Evolutionary conservation across 2,329 filamentous ascomycete genomes (phyloP), one percentile per base, ranked within the genome.

Genomic region (Didymellaceae sp.): DNA sequence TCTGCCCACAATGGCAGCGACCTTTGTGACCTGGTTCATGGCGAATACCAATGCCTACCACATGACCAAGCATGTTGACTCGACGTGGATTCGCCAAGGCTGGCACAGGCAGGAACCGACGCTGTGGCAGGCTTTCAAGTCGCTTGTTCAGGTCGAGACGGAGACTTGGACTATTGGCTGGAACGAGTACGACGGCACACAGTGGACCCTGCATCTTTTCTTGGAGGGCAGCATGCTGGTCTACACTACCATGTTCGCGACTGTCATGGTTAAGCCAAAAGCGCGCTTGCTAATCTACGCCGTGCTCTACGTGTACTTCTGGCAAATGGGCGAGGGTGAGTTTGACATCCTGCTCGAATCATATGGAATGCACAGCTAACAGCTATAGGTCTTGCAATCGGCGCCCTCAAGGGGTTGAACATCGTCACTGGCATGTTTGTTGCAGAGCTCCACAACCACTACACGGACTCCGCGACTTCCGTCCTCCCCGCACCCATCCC

Each of bases 371-470:
- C 49, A 32, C 43, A 21, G 47, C 65, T 71, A 55, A 70, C 58
- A 24, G 16, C 4, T 17, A 16, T 44, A 71, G 68, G 63, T n/a
- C 61, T 70, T 16, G 62, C 68, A 18, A 55, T 67, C 34, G 66
- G 66, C 35, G 67, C 70, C 5, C 58, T 73, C 30, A 73, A 72
- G 46, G 69, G 80, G 39, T 80, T 82, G 71, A 84, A 84, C 66
- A 82, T 86, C 63, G 82, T 85, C 68, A 81, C 80, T 51, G 85
- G 85, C 54, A 83, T 83, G 61, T 82, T 86, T 62, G 75, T 87
- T 22, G 80, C 82, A 24, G 84, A 87, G 59, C 61, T 86, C 28
- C 80, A 83, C 53, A 80, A 82, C 64, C 72, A 78, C 57, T 75
- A 75, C 32, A 70, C 76, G 1, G 78, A 80, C 57, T 76, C 75